Evolutionary conservation across 1,139 yeast genomes (phyloP).

Genomic region (Wickerhamomyces sp.): DNA sequence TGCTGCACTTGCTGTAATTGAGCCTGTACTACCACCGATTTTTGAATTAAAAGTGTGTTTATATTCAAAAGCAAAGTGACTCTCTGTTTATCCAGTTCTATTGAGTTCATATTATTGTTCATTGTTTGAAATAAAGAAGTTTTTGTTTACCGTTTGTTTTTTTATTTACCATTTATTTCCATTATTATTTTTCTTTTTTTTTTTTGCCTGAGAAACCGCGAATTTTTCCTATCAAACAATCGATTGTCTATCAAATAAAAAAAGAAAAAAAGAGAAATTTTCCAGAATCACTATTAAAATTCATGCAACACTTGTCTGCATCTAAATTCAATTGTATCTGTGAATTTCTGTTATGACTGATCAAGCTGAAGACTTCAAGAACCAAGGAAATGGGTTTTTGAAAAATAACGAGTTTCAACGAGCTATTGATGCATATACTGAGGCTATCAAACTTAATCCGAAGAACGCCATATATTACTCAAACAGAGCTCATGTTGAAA

Average conservation of each 20-base stretch:
- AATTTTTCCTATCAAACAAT: no score
- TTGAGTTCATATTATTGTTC: constrained; percentile 3
- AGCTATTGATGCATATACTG: constrained; percentile 68
- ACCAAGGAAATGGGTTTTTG: constrained; percentile 69
- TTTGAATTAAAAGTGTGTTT: constrained; percentile 22
- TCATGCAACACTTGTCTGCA: no score
- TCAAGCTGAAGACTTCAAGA: constrained; percentile 41
- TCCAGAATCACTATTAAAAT: no score
- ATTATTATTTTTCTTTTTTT: no score
- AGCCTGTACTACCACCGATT: constrained; percentile 18
- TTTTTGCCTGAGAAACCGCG: no score
- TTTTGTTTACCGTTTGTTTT: no score
- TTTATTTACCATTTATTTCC: no score
- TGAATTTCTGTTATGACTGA: constrained; percentile 5
- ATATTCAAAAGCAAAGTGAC: constrained; percentile 19
- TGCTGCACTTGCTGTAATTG: constrained; percentile 9
- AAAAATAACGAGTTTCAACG: constrained; percentile 57
- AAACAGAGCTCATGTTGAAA: constrained; percentile 87
- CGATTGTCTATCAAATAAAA: no score
- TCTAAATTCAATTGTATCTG: no score
- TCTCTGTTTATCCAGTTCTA: constrained; percentile 19
- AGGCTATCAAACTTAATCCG: constrained; percentile 70
- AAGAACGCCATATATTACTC: constrained; percentile 73
- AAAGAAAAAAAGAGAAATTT: no score
- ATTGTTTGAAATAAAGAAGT: no score